Evolutionary conservation across 2,329 filamentous ascomycete genomes (phyloP).

Genomic region (Pseudopithomyces chartarum): DNA sequence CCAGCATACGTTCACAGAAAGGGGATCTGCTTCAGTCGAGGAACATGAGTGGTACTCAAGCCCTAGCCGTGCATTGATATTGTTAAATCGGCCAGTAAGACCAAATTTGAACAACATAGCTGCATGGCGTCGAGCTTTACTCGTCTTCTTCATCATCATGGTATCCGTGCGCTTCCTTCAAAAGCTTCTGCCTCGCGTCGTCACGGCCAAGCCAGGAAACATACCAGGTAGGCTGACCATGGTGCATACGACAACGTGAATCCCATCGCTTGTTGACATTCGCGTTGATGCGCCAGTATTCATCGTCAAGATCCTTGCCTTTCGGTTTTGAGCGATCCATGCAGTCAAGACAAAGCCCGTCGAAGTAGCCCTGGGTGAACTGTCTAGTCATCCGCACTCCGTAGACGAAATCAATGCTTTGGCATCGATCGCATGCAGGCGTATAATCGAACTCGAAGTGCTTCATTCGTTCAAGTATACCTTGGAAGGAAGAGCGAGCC

Average conservation of each 20-base stretch:
- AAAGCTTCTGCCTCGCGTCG: constrained; percentile 5
- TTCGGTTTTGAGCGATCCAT: constrained; percentile 22
- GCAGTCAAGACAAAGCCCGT: constrained; percentile 36
- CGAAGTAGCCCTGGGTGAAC: constrained; percentile 18
- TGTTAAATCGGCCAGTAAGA: too few species aligned
- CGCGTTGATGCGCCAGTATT: constrained; percentile 23
- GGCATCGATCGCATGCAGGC: constrained; percentile 15
- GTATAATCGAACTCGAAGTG: constrained; percentile 16
- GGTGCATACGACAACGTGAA: constrained; percentile 5
- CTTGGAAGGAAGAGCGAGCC: constrained; percentile 11
- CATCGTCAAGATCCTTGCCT: constrained; percentile 11
- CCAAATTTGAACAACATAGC: not conserved
- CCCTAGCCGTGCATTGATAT: too few species aligned
- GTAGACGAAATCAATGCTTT: constrained; percentile 16
- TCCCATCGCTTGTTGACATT: constrained; percentile 28
- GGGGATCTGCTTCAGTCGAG: too few species aligned
- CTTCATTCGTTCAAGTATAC: constrained; percentile 17
- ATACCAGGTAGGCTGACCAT: constrained; percentile 9
- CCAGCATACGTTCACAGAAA: too few species aligned
- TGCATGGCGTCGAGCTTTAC: not conserved
- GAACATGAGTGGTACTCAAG: too few species aligned
- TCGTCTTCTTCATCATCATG: not conserved
- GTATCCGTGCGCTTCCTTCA: not conserved
- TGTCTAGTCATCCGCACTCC: not conserved
- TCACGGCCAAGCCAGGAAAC: constrained; percentile 8